Base-by-base conservation (phyloP, 345 rosid genomes). In the Ceriops zippeliana region DNA sequence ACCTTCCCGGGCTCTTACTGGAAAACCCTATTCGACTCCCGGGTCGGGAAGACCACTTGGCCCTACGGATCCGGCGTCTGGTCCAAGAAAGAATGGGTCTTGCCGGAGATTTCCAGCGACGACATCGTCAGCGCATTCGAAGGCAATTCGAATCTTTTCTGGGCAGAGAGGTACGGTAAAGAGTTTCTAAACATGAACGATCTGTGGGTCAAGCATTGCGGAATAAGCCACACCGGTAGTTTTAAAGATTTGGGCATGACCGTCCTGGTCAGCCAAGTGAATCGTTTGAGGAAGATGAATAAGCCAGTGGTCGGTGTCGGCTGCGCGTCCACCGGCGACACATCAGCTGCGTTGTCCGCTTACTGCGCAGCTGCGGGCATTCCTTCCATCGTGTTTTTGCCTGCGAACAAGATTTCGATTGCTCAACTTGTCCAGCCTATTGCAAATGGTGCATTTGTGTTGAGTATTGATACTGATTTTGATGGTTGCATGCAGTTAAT, bases 201-300 rank as follows among this genome's bases (percentile, higher is more conserved):
- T n/a, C 35, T 75, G 70, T 74, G 78, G 78, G 78, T 74, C 21
- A 74, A 74, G 59, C 78, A 74, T 16, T 68, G 78, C 28, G 73
- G 78, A 62, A 75, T 69, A 7, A 69, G 74, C 21, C 78, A 75
- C 16, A 70, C 78, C n/a, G 78, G 78, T 47, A 74, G 78, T 20
- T 74, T 74, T 24, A 74, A 74, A 26, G 78, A 74, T 68, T 57
- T 74, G 65, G 78, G 78, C n/a, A 74, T 74, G 78, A 74, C 78
- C 4, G 73, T 74, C 5, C 24, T 75, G 54, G 74, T 75, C 35
- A 63, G 70, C 42, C 78, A 75, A 52, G 78, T 75, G 9, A 75
- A 75, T 49, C 31, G 74, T 6, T 8, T 75, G 56, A 31, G 70
- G n/a, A 75, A 75, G 52, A 58, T 75, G 78, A 75, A 75, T 57